Base-by-base conservation (phyloP, 805 yeast species). In the Pichia cephalocereana region DNA sequence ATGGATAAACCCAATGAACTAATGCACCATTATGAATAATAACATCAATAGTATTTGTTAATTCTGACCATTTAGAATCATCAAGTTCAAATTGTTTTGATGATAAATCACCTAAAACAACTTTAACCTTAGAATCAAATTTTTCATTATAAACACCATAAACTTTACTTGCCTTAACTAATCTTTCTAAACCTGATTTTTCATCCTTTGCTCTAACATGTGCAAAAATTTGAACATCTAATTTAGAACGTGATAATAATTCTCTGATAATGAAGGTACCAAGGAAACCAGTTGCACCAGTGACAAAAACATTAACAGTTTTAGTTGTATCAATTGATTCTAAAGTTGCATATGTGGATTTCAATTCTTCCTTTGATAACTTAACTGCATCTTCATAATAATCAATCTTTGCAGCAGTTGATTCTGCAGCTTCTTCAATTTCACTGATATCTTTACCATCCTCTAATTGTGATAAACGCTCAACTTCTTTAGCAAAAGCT, bases 1-100 rank as follows among this genome's bases (percentile, higher is more conserved):
- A 93, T 28, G 99, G 98, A 65, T 86, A 93, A 2, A 90, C 96
- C 99, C 99, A 93, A 66, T 93, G 99, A 38, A 93, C 99, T 52
- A 90, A 73, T 17, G 99, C 99, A 71, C 98, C 99, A 58, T 93
- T 93, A 66, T 93, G 99, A 52, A 93, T 78, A 46, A 93, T 81
- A 4, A 83, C 82, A 65, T 95, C 99, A 49, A 91, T 71, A 1
- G 70, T 67, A 15, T 76, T 65, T 10, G 79, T 69, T 50, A 93
- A 74, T 8, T 58, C 44, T 1, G 55, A 41, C 95, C 96, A 93
- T 32, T 70, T 68, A 4, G 57, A 63, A 36, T 74, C 72, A 17
- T 68, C 55, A 46, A 87, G 60, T 0, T 97, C 99, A 62, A 93
- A 82, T 41, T 83, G 73, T n/a, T 74, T 68, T 53, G 74, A 67